These are phyloP conservation scores for Xylaria sp. DNA, from an alignment of 2,329 filamentous ascomycete genomes.

Conservation along the genomic window DNA sequence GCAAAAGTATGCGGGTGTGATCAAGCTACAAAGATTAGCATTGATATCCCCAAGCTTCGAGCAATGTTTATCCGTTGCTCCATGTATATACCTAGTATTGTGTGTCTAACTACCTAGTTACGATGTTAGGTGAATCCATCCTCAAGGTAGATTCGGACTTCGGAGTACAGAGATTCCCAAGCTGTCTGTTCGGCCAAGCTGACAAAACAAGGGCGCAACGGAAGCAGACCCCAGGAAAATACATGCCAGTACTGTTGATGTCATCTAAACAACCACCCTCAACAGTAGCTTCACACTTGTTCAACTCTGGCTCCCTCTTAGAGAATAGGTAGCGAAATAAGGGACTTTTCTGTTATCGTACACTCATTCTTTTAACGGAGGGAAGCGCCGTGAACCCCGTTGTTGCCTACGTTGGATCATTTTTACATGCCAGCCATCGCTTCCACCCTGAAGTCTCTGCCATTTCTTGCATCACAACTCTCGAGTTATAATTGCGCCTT, in stretches of 20 bases:
- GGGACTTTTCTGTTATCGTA: neutral
- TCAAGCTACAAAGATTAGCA: neutral
- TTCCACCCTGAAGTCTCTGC: slow-evolving; percentile 13
- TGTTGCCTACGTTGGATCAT: slow-evolving; percentile 5
- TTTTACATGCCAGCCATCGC: slow-evolving; percentile 13
- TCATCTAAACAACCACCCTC: neutral
- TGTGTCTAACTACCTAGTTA: too few species aligned
- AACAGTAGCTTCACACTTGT: neutral
- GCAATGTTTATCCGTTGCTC: too few species aligned
- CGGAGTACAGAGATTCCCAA: too few species aligned
- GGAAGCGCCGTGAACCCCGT: neutral
- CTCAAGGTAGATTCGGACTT: too few species aligned
- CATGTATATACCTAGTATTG: too few species aligned
- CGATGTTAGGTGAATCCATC: too few species aligned
- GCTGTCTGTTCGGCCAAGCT: too few species aligned
- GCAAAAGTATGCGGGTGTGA: neutral
- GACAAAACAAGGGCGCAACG: slow-evolving; percentile 23
- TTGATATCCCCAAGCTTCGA: neutral
- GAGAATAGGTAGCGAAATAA: neutral
- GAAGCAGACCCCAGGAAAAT: slow-evolving; percentile 3
- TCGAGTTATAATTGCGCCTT: neutral
- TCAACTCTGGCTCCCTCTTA: neutral
- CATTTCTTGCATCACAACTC: slow-evolving; percentile 28
- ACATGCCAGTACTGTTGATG: neutral
- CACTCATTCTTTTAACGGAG: neutral